A percentile compares a stretch with the other conserved stretches of the same genome.
Evolutionary conservation across 1,139 yeast species (phyloP).

Genomic region (Yamadazyma taylorii): DNA sequence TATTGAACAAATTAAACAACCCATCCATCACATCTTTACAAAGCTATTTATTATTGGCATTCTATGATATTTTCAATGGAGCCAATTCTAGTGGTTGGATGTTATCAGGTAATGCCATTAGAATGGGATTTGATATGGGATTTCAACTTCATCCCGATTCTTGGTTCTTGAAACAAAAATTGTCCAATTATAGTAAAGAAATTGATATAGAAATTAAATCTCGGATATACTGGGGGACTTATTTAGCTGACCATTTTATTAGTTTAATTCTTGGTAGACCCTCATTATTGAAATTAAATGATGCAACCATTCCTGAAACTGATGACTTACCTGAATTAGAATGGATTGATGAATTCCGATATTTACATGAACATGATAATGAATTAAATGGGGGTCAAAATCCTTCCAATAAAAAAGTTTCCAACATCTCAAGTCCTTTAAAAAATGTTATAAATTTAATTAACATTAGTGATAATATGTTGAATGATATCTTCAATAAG

Average conservation of each 20-base stretch:
- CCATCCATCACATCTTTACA: conserved; percentile 20
- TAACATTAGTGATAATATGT: conserved; percentile 53
- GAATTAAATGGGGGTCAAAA: too few relatives aligned
- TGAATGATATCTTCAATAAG: conserved; percentile 51
- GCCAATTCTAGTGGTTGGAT: conserved; percentile 62
- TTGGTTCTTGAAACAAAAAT: conserved; percentile 42
- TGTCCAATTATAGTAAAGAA: conserved; percentile 20
- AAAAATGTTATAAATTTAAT: conserved; percentile 50
- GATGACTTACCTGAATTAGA: conserved; percentile 61
- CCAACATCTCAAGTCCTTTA: conserved; percentile 49
- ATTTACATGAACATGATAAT: conserved; percentile 27
- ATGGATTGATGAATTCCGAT: conserved; percentile 52
- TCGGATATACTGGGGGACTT: conserved; percentile 68
- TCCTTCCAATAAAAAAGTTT: conserved; percentile 18
- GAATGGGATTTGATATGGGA: conserved; percentile 67
- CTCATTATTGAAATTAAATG: conserved; percentile 53
- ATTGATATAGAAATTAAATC: conserved; percentile 56
- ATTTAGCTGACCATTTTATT: conserved; percentile 63
- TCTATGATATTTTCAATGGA: conserved; percentile 53
- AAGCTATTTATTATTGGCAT: conserved; percentile 18
- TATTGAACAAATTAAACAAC: conserved; percentile 39
- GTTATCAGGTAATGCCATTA: conserved; percentile 58
- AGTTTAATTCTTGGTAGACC: conserved; percentile 61
- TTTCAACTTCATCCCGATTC: conserved; percentile 62
- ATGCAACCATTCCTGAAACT: conserved; percentile 62